Conservation (phyloP, 108 stramenopile genomes). For the Tribonema minus region DNA sequence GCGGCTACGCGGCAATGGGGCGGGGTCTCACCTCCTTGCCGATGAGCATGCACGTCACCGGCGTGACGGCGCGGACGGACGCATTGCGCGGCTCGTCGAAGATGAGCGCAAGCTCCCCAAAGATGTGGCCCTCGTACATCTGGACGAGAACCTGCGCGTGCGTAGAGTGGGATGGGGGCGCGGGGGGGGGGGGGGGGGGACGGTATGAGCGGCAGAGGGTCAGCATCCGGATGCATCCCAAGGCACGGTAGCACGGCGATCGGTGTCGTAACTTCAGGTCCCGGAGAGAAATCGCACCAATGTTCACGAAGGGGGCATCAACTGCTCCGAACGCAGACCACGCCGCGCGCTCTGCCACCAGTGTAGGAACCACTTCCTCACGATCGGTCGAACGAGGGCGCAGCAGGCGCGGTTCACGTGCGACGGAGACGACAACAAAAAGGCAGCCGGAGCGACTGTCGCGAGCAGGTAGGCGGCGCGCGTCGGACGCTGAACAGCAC, state of each 20-base stretch:
- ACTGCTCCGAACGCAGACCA: neutral
- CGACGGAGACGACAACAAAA: no score
- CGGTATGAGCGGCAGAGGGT: neutral
- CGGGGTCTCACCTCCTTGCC: no score
- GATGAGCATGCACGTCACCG: slow-evolving; percentile 32
- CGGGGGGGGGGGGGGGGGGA: neutral
- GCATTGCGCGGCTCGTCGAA: slow-evolving; percentile 72
- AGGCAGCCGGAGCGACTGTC: no score
- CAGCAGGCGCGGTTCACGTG: no score
- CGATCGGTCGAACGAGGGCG: no score
- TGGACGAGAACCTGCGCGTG: neutral
- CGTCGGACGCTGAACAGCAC: neutral
- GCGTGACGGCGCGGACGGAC: slow-evolving; percentile 1
- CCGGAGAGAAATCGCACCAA: neutral
- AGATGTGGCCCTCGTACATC: slow-evolving; percentile 75
- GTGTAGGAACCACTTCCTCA: no score
- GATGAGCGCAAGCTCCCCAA: slow-evolving; percentile 90
- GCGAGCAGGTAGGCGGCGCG: no score
- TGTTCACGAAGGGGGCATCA: neutral
- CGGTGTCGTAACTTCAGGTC: neutral
- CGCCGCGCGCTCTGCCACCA: no score
- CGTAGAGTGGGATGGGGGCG: neutral
- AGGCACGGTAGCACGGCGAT: neutral
- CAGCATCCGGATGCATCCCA: neutral
- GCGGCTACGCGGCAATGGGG: no score